Percentiles rank a stretch among this genome's conserved stretches.
phyloP scores from a whole-genome alignment of 495 filamentous ascomycete genomes.

The Parachaetomium inaequale region DNA sequence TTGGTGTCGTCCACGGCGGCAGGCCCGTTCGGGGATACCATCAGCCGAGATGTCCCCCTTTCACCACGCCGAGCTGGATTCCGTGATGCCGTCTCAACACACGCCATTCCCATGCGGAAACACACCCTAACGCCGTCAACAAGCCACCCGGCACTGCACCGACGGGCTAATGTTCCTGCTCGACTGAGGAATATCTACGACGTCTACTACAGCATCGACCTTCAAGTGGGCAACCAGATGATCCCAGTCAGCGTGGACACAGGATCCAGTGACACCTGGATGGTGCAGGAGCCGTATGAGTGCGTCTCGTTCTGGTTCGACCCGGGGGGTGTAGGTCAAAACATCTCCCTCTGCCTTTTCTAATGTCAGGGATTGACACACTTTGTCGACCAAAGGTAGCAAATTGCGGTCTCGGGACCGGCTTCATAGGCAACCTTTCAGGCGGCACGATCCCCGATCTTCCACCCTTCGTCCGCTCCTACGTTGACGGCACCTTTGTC shows the following conservation, averaged over 20 bases:
- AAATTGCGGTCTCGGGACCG: constrained; percentile 48
- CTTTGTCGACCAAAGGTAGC: constrained; percentile 11
- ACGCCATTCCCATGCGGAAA: constrained; percentile 15
- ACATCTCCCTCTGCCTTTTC: not conserved
- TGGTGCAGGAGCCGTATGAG: constrained; percentile 45
- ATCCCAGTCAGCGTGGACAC: constrained; percentile 58
- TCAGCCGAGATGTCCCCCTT: not conserved
- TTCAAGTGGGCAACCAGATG: constrained; percentile 40
- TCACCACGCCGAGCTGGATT: not conserved
- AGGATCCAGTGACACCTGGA: constrained; percentile 60
- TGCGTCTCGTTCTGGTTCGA: constrained; percentile 42
- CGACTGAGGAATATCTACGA: constrained; percentile 27
- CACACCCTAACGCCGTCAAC: not conserved
- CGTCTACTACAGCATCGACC: constrained; percentile 36
- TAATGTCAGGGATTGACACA: not conserved
- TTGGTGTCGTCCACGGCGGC: not conserved
- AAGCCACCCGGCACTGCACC: not conserved
- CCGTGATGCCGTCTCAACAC: not conserved
- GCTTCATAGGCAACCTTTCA: constrained; percentile 42
- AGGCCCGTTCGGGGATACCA: not conserved
- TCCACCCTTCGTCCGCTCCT: constrained; percentile 51
- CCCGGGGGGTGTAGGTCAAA: constrained; percentile 14
- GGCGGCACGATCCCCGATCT: constrained; percentile 42
- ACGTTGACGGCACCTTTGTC: constrained; percentile 54
- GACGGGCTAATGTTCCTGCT: not conserved